Conservation (phyloP, 2,329 filamentous ascomycete genomes). For the Penicillium aurantiogriseum region DNA sequence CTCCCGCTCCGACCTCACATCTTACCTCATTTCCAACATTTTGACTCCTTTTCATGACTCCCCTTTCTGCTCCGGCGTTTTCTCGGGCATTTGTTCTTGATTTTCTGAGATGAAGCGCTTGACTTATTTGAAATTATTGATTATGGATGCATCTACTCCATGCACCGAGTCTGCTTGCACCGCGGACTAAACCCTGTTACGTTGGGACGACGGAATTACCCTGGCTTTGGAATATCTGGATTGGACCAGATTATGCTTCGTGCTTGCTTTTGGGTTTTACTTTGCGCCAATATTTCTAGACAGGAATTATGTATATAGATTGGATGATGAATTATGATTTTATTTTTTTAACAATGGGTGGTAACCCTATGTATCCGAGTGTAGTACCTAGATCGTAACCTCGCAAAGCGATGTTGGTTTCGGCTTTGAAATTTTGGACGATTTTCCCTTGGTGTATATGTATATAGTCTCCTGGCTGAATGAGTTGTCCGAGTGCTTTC, state of each 20-base stretch:
- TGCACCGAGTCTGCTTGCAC: not conserved
- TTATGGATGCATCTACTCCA: slow-evolving; percentile 6
- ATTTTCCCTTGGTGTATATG: not conserved
- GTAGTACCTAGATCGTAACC: not conserved
- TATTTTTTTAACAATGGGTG: not conserved
- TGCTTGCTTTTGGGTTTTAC: not conserved
- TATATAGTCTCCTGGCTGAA: too few species aligned
- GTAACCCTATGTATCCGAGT: not conserved
- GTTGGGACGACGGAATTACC: slow-evolving; percentile 2
- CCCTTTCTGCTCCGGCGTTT: slow-evolving; percentile 13
- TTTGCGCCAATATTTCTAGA: not conserved
- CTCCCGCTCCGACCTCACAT: not conserved
- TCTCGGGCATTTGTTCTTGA: not conserved
- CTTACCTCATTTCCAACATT: not conserved
- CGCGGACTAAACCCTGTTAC: not conserved
- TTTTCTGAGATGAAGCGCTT: slow-evolving; percentile 10
- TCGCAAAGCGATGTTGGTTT: not conserved
- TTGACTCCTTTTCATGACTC: slow-evolving; percentile 6
- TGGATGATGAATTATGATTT: slow-evolving; percentile 18
- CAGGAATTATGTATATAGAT: slow-evolving; percentile 11
- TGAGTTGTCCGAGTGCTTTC: not conserved
- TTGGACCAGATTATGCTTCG: not conserved
- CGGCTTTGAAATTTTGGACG: not conserved
- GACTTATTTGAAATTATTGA: slow-evolving; percentile 2
- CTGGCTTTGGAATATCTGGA: slow-evolving; percentile 1